Conservation (phyloP, 306 rosid genomes). For the Cucumis hystrix region DNA sequence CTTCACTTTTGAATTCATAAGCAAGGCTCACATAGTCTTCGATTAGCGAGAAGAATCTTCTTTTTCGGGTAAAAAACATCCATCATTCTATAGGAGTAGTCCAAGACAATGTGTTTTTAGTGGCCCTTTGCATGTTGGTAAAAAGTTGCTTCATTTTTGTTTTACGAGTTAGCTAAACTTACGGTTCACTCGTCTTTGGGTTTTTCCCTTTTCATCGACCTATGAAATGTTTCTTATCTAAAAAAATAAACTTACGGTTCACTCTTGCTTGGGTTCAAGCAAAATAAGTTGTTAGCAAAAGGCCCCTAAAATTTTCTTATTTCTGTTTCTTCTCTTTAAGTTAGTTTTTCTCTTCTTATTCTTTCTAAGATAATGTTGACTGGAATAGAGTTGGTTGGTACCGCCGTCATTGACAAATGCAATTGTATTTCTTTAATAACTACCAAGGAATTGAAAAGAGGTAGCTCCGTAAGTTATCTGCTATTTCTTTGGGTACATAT, state of each 20-base stretch:
- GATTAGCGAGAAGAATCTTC: not conserved
- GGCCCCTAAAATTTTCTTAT: not conserved
- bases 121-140: not conserved
- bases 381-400: not conserved
- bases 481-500: not conserved
- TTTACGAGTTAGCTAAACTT: not conserved
- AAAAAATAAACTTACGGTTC: not conserved
- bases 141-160: not conserved
- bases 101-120: not conserved
- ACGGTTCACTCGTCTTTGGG: not conserved
- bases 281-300: not conserved
- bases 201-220: no score
- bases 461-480: not conserved
- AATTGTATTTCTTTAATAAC: not conserved
- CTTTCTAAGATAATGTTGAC: not conserved
- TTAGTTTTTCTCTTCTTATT: not conserved
- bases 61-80: not conserved
- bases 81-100: not conserved
- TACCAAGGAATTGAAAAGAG: not conserved
- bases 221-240: no score
- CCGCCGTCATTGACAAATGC: not conserved
- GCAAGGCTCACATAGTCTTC: not conserved
- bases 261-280: not conserved
- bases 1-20: not conserved
- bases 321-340: not conserved